A percentile compares a stretch with the other conserved stretches of the same genome.
phyloP scores from a whole-genome alignment of 352 stramenopile species.

The Globisporangium yorkense region DNA sequence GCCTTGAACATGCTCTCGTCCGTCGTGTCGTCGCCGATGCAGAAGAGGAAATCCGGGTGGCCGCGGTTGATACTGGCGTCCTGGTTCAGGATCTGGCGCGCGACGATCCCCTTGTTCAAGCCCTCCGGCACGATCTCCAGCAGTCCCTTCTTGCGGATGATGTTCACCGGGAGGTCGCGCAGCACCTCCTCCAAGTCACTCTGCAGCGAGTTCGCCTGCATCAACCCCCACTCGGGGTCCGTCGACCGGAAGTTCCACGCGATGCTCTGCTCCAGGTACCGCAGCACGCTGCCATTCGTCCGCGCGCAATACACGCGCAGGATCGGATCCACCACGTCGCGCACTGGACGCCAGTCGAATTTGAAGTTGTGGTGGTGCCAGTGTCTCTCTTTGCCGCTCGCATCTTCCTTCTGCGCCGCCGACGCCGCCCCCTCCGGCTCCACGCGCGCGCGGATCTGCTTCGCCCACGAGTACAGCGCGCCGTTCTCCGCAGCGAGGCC shows the following conservation, averaged over 20 bases:
- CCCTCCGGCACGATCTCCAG: constrained; percentile 94
- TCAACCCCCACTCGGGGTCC: constrained; percentile 95
- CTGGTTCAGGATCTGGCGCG: constrained; percentile 92
- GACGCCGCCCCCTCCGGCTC: neutral
- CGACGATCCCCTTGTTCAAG: constrained; percentile 95
- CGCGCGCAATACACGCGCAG: constrained; percentile 93
- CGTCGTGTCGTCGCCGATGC: constrained; percentile 95
- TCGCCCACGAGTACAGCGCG: constrained; percentile 89
- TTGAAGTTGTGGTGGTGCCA: constrained; percentile 80
- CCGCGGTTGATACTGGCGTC: constrained; percentile 63
- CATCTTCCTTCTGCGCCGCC: constrained; percentile 13
- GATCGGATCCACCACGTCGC: constrained; percentile 89
- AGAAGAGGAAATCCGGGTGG: constrained; percentile 94
- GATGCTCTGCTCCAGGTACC: constrained; percentile 92
- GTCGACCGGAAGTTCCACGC: constrained; percentile 97
- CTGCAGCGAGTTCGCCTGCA: constrained; percentile 93
- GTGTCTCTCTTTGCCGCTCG: constrained; percentile 28
- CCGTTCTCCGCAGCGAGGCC: constrained; percentile 95
- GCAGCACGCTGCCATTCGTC: constrained; percentile 94
- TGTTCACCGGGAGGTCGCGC: constrained; percentile 61
- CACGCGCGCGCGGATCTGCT: constrained; percentile 36
- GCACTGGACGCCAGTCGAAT: constrained; percentile 91
- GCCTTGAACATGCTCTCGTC: constrained; percentile 98
- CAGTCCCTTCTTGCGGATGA: constrained; percentile 89
- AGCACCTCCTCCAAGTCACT: constrained; percentile 78